Base-by-base conservation (phyloP, 305 asterid species). In the Plantago lanceolata region DNA sequence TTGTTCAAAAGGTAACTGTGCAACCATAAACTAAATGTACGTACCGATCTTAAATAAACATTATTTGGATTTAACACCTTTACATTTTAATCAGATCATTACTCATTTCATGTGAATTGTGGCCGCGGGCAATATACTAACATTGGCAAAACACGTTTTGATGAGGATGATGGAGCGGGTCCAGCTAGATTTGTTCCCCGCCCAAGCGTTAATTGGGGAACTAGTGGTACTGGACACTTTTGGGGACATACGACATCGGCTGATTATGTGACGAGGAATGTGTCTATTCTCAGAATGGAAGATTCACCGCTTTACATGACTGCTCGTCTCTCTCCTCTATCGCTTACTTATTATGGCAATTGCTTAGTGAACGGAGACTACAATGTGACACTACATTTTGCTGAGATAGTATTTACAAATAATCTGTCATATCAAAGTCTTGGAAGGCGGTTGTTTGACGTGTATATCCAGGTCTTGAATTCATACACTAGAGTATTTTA, bases 321-420 rank as follows among this genome's bases (percentile, higher is more conserved):
- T 47, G 95, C 95, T 29, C 84, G 82, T 1, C 69, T 29, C 40
- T 82, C 87, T 64, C 80, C 85, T 64, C 24, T 76, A 67, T 84
- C 91, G 48, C 69, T 84, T 59, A 77, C 91, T 51, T 84, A 84
- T 71, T 86, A 75, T 48, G 95, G 81, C 5, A 85, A 84, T 48
- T 86, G 91, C 73, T 59, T 86, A 61, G 87, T 67, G 48, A 82
- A 82, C 55, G 95, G 89, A 67, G 80, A 72, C 67, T 86, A 86
- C 74, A 84, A 73, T 0, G 81, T 86, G 68, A 77, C 72, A 48
- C 95, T 86, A 64, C 82, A 81, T 75, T 86, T 86, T 68, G 95
- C 86, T 5, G 95, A 86, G 76, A 82, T 82, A 28, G 6, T 78
- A 59, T 70, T 77, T 65, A 75, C 79, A 63, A 66, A 73, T 58